These are phyloP conservation scores for Trichoderma simmonsii DNA, from an alignment of 2,329 filamentous ascomycete genomes.

Conservation along the genomic window DNA sequence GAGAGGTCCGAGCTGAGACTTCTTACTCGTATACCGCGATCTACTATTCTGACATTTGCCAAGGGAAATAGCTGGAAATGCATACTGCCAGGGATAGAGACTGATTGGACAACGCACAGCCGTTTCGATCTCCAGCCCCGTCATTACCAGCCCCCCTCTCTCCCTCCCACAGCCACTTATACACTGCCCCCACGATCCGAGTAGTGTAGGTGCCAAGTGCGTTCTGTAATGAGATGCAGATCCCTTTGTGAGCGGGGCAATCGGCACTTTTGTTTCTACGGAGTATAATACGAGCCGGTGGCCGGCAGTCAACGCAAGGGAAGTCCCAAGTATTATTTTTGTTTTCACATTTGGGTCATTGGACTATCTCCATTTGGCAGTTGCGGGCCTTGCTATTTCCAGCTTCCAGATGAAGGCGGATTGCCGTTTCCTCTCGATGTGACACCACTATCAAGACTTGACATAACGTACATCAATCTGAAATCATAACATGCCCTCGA, in stretches of 20 bases:
- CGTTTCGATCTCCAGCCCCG: neutral
- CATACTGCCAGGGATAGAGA: neutral
- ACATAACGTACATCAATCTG: neutral
- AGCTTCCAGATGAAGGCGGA: slow-evolving; percentile 12
- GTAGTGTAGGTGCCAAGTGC: neutral
- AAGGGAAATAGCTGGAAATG: neutral
- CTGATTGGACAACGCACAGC: neutral
- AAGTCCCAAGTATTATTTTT: neutral
- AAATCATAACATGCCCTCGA: neutral
- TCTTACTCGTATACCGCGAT: neutral
- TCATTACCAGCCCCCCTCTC: neutral
- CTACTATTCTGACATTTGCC: neutral
- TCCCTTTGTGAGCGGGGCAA: neutral
- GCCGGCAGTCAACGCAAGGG: neutral
- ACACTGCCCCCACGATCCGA: neutral
- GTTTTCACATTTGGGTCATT: neutral
- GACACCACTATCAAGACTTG: neutral
- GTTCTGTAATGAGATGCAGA: neutral
- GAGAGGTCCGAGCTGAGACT: neutral
- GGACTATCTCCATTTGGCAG: slow-evolving; percentile 1
- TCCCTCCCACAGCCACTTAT: neutral
- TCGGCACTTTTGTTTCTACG: slow-evolving; percentile 5
- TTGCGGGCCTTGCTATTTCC: neutral
- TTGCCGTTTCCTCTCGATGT: neutral
- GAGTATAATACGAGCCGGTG: neutral